Percentiles rank a stretch among this genome's conserved stretches.
phyloP scores from a whole-genome alignment of 768 basidiomycete species.

The Lactarius psammicola region DNA sequence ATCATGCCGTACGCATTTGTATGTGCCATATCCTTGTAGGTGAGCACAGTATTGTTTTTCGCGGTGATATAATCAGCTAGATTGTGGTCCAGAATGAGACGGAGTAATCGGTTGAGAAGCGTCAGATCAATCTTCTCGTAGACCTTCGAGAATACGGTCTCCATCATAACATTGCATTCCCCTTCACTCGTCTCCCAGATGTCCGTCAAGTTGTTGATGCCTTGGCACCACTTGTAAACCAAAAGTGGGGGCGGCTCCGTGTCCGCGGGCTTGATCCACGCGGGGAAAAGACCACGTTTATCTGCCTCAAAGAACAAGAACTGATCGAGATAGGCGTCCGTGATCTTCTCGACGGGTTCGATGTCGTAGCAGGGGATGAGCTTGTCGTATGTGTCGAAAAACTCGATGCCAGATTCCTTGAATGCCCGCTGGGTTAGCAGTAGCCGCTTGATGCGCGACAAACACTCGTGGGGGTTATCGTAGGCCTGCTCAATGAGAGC shows the following conservation, averaged over 20 bases:
- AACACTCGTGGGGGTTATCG: slow-evolving; percentile 98
- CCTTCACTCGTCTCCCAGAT: slow-evolving; percentile 99
- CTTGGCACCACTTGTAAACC: slow-evolving; percentile 99
- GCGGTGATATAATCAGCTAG: slow-evolving; percentile 98
- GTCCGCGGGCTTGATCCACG: slow-evolving; percentile 98
- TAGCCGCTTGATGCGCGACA: slow-evolving; percentile 97
- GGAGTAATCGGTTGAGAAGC: slow-evolving; percentile 89
- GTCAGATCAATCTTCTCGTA: slow-evolving; percentile 99
- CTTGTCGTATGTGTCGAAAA: slow-evolving; percentile 97
- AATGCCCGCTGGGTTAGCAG: slow-evolving; percentile 96
- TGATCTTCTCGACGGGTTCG: slow-evolving; percentile 99
- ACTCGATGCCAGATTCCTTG: slow-evolving; percentile 97
- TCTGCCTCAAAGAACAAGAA: slow-evolving; percentile 99
- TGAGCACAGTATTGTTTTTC: slow-evolving; percentile 95
- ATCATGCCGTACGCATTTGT: slow-evolving; percentile 97
- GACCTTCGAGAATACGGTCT: slow-evolving; percentile 95
- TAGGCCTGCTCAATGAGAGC: slow-evolving; percentile 99
- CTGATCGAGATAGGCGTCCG: slow-evolving; percentile 97
- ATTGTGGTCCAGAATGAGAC: slow-evolving; percentile 97
- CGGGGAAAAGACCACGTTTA: slow-evolving; percentile 95
- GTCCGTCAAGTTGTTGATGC: slow-evolving; percentile 97
- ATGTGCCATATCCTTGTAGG: slow-evolving; percentile 98
- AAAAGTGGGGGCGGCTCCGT: slow-evolving; percentile 95
- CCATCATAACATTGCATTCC: slow-evolving; percentile 98
- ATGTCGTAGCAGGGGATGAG: slow-evolving; percentile 99